A percentile compares a stretch with the other conserved stretches of the same genome.
Evolutionary conservation across 192 early-diverging fungal genomes (phyloP).

Genomic region (Tieghemiomyces parasiticus): DNA sequence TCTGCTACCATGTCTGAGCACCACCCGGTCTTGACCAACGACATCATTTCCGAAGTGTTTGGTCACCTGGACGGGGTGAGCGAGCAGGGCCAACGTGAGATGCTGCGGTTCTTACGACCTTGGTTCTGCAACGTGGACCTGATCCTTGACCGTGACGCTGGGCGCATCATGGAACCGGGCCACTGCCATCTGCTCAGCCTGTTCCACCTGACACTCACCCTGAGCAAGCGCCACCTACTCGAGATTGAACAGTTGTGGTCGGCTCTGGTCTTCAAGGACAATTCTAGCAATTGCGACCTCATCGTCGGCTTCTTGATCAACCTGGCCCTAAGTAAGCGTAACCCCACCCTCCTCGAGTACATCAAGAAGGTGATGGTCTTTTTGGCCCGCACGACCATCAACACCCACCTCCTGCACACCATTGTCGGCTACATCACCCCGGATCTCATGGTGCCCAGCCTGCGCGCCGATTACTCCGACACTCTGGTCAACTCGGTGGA

Average conservation of each 20-base stretch:
- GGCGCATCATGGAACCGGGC: constrained; percentile 28
- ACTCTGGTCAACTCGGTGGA: background rate
- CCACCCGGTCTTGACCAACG: constrained; percentile 42
- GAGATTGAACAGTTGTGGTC: constrained; percentile 70
- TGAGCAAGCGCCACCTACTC: constrained; percentile 56
- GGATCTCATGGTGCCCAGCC: constrained; percentile 10
- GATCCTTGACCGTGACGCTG: constrained; percentile 17
- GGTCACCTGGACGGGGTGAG: constrained; percentile 45
- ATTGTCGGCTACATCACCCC: constrained; percentile 6
- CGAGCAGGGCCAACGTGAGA: constrained; percentile 42
- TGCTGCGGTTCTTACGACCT: constrained; percentile 58
- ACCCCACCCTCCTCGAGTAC: constrained; percentile 6
- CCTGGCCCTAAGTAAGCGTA: background rate
- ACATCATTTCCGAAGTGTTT: constrained; percentile 64
- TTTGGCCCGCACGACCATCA: constrained; percentile 3
- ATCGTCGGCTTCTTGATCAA: constrained; percentile 2
- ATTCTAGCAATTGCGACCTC: constrained; percentile 39
- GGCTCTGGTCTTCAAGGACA: constrained; percentile 43
- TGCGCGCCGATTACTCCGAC: constrained; percentile 20
- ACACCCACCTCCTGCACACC: constrained; percentile 3
- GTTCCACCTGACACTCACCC: constrained; percentile 69
- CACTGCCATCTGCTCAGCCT: constrained; percentile 52
- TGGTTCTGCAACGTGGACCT: constrained; percentile 71
- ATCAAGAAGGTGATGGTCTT: constrained; percentile 9
- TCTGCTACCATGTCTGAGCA: constrained; percentile 53